Percentiles rank a stretch among this genome's conserved stretches.
Conservation (phyloP, 805 yeast species). For the Kuraishia ogatae region DNA sequence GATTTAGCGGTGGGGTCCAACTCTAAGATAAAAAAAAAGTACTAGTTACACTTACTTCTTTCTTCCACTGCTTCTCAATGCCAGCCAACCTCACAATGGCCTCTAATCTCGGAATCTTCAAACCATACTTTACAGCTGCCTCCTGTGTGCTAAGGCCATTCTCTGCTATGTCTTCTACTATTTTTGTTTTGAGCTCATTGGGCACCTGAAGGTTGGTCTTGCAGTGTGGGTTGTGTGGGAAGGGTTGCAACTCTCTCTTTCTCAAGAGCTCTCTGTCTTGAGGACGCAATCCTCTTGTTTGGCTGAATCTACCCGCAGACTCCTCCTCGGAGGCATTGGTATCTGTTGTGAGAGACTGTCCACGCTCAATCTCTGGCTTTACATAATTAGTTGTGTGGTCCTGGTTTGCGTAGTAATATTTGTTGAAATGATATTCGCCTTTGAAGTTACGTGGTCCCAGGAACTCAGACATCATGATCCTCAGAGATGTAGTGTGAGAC, state of each 20-base stretch:
- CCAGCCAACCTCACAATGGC: conserved; percentile 68
- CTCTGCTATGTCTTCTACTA: conserved; percentile 45
- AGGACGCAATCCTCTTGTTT: not conserved
- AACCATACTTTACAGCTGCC: conserved; percentile 69
- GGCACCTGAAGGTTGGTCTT: conserved; percentile 57
- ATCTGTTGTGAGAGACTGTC: conserved; percentile 17
- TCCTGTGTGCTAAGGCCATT: conserved; percentile 56
- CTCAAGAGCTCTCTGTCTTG: conserved; percentile 1
- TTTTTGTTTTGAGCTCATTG: conserved; percentile 47
- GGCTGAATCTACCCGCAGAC: not conserved
- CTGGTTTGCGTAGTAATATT: conserved; percentile 59
- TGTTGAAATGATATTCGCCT: conserved; percentile 75
- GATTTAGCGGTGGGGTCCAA: not conserved
- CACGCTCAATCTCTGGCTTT: conserved; percentile 41
- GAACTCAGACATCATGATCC: conserved; percentile 53
- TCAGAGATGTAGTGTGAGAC: conserved; percentile 42
- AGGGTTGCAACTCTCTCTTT: conserved; percentile 52
- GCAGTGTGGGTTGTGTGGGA: conserved; percentile 68
- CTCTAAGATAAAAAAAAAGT: not conserved
- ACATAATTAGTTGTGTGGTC: conserved; percentile 69
- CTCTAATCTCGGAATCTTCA: conserved; percentile 80
- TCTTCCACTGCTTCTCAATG: conserved; percentile 55
- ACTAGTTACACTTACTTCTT: conserved; percentile 43
- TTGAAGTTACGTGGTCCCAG: conserved; percentile 78
- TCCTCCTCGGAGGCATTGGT: conserved; percentile 12